Percentiles rank a stretch among this genome's conserved stretches.
Evolutionary conservation across 2,329 filamentous ascomycete genomes (phyloP).

Genomic region (Neopestalotiopsis sp.): DNA sequence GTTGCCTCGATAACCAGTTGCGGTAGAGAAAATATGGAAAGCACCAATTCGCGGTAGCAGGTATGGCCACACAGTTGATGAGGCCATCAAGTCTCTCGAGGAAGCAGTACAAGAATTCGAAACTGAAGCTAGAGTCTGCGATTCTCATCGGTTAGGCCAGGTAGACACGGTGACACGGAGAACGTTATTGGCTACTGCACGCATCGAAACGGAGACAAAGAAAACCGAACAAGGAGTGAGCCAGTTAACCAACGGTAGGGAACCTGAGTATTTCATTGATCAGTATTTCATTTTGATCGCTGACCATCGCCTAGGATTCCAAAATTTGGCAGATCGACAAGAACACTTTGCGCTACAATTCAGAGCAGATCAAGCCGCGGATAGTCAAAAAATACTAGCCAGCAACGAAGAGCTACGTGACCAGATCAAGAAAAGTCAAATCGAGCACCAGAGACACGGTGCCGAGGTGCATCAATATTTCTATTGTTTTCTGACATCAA

Average conservation of each 20-base stretch:
- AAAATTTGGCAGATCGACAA: not conserved
- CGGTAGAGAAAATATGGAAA: constrained; percentile 20
- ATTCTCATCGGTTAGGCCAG: constrained; percentile 20
- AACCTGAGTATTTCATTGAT: too few relatives aligned
- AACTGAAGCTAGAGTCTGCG: constrained; percentile 20
- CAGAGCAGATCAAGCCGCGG: constrained; percentile 15
- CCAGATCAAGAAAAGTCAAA: not conserved
- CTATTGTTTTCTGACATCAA: constrained; percentile 20
- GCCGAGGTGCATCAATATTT: constrained; percentile 18
- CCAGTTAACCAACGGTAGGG: constrained; percentile 11
- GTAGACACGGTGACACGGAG: constrained; percentile 10
- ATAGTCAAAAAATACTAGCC: not conserved
- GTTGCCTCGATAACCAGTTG: not conserved
- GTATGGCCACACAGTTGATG: constrained; percentile 20
- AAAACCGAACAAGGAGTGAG: not conserved
- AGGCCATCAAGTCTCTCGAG: constrained; percentile 17
- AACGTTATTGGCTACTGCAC: constrained; percentile 1
- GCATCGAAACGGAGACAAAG: not conserved
- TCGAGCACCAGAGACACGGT: not conserved
- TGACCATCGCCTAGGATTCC: not conserved
- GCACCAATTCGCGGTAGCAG: constrained; percentile 21
- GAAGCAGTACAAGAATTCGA: constrained; percentile 19
- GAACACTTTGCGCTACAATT: constrained; percentile 14
- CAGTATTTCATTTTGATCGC: not conserved
- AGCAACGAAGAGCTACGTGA: constrained; percentile 3